Evolutionary conservation across 306 rosid genomes (phyloP), one percentile per base, ranked within the genome.

Genomic region (Glycyrrhiza uralensis): DNA sequence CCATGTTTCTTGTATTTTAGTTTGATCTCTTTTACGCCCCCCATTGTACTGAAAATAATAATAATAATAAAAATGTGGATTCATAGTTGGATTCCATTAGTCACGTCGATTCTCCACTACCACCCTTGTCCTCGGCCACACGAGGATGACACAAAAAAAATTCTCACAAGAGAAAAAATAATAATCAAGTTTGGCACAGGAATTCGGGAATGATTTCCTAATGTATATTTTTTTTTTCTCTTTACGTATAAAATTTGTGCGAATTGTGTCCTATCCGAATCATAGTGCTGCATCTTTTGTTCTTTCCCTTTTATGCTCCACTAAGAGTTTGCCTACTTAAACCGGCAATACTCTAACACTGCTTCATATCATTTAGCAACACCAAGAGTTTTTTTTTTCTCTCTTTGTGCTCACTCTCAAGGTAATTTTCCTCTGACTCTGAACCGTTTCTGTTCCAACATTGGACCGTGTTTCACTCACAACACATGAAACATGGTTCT

Each of bases 51-150:
- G 28, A 13, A 77, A 20, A 41, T 45, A 7, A 30, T 3, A 66
- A 36, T n/a, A n/a, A n/a, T n/a, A n/a, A n/a, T n/a, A 36, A 55
- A 71, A 46, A 10, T 7, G 75, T 86, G 87, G 83, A 72, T 32
- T 75, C 86, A 52, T 13, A 75, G 57, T 77, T 85, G 89, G 87
- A 83, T 64, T 76, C 88, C 89, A 85, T 77, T 65, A 26, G 60
- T 38, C 18, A 33, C 11, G 5, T 65, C 58, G 73, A 82, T 77
- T 75, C 76, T 58, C 86, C 86, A 77, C 80, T 82, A 60, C 26
- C 45, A 5, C 13, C 60, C 30, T 41, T 57, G 62, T 58, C 77
- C 49, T 18, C 74, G 52, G 71, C 74, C 58, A 0, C 45, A n/a
- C 24, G 4, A 47, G 8, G 19, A 76, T 32, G 28, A 22, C 14